Evolutionary conservation across 768 basidiomycete genomes (phyloP), one percentile per base, ranked within the genome.

Genomic region (Sarcomyxa edulis): DNA sequence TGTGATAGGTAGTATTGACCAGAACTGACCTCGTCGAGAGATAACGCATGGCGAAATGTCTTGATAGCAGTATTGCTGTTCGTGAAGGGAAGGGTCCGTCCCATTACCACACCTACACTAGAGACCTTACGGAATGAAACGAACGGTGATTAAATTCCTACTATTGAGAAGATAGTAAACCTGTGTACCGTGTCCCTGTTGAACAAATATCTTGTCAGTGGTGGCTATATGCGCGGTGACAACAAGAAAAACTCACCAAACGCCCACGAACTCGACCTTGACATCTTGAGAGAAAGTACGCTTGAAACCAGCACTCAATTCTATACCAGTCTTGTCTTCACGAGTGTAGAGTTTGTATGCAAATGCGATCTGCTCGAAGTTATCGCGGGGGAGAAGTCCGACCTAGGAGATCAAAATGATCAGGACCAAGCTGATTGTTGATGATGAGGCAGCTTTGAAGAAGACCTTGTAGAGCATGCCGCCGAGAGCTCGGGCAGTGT

Each of bases 221-320:
- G 12, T 24, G n/a, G 25, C 4, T 20, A 25, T 19, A 35, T 21
- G 33, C 27, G 1, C 23, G 28, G 15, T 16, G 32, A 33, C 11
- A 14, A 29, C 21, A 19, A 27, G 5, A 12, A n/a, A n/a, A n/a
- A 48, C 72, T 18, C 47, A 84, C 85, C 85, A 90, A 32, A 86
- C 78, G 1, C 88, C 88, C 32, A 92, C 56, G 38, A 90, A 90
- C 10, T 88, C 82, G n/a, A 90, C 68, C 14, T 68, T 60, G 6
- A 89, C 81, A n/a, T 62, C 56, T 23, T 66, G 72, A 37, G 77
- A 83, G 53, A 85, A 91, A 0, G 81, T 82, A 45, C 66, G 52
- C 59, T 88, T 90, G 59, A 86, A 92, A 7, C 81, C 79, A 2
- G 69, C 68, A 9, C 76, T 74, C 9, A 84, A 56, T 16, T 58